phyloP scores from a whole-genome alignment of 257 asterid genomes.

The Solanum chilense region DNA sequence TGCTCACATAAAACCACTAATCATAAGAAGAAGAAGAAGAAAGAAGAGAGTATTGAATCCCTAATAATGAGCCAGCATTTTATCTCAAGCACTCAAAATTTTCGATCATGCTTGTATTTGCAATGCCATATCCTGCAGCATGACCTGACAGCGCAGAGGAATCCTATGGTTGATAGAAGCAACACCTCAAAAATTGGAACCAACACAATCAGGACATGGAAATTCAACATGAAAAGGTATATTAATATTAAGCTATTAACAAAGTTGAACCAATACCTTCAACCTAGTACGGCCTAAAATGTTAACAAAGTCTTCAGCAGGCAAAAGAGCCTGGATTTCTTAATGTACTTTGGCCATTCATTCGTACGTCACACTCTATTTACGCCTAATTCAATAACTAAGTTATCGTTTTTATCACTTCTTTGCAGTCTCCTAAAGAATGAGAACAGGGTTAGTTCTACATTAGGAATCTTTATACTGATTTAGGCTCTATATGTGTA shows the following conservation, averaged over 20 bases:
- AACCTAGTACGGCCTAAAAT: background rate
- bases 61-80: background rate
- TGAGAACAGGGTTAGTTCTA: background rate
- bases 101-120: constrained; percentile 13
- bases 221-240: background rate
- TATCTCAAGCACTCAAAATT: background rate
- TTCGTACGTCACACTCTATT: background rate
- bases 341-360: background rate
- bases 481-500: background rate
- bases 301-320: background rate
- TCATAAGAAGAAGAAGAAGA: background rate
- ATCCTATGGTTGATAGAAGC: constrained; percentile 5
- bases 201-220: background rate
- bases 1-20: background rate
- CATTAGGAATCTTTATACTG: background rate
- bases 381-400: background rate
- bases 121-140: background rate
- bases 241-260: background rate
- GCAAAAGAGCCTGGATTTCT: background rate
- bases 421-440: background rate
- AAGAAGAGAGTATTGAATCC: background rate
- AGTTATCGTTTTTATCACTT: background rate
- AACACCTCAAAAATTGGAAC: constrained; percentile 4
- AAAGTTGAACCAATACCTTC: background rate
- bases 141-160: background rate